Conservation (phyloP, 1,284 basidiomycete genomes). For the Phaffia rhodozyma region DNA sequence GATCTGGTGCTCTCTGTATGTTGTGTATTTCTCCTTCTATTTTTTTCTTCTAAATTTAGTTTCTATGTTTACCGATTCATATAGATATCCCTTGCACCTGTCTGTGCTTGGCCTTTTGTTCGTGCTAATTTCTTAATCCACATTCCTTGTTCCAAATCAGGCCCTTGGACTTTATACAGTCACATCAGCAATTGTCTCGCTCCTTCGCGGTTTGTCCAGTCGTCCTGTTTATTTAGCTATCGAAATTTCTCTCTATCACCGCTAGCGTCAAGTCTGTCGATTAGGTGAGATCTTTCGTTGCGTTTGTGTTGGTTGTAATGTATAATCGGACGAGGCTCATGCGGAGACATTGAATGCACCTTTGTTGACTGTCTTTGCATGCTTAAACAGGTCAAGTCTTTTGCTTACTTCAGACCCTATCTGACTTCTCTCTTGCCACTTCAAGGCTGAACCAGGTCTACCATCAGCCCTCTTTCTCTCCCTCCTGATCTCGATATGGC, state of each 20-base stretch:
- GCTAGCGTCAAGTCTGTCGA: too few relatives aligned
- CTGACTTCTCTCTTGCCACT: conserved; percentile 17
- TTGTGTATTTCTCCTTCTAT: background rate
- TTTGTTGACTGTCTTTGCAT: conserved; percentile 6
- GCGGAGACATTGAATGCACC: too few relatives aligned
- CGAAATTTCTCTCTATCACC: too few relatives aligned
- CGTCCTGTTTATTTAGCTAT: background rate
- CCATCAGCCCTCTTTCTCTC: conserved; percentile 17
- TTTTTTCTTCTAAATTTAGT: background rate
- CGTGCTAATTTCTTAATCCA: background rate
- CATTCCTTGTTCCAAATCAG: too few relatives aligned
- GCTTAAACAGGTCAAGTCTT: conserved; percentile 18
- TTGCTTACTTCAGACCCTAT: conserved; percentile 19
- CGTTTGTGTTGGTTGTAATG: too few relatives aligned
- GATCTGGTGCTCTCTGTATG: too few relatives aligned
- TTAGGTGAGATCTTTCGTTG: too few relatives aligned
- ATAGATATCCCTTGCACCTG: background rate
- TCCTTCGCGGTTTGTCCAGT: background rate
- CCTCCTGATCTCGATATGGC: background rate
- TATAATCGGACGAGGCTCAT: too few relatives aligned
- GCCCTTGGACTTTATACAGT: background rate
- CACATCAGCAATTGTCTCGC: conserved; percentile 8
- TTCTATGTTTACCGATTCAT: too few relatives aligned
- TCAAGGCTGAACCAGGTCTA: background rate
- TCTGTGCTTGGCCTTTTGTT: background rate